Evolutionary conservation across 73 alveolate genomes (phyloP).

Genomic region (Blepharisma japonicum): DNA sequence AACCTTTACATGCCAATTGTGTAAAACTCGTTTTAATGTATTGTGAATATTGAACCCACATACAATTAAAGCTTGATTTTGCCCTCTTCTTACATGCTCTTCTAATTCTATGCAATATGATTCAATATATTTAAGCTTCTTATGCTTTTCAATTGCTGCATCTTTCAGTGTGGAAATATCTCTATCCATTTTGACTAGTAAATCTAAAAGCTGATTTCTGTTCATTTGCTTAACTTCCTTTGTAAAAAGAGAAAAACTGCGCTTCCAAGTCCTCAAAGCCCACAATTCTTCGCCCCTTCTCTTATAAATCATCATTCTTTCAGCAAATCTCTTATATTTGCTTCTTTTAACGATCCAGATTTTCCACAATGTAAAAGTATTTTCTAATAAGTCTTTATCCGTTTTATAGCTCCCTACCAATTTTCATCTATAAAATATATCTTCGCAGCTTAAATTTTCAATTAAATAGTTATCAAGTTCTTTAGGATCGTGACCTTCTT

Average conservation of each 20-base stretch:
- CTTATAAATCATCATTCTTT: not conserved
- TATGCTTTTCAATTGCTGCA: not conserved
- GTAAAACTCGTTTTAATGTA: not conserved
- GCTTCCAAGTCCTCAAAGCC: not conserved
- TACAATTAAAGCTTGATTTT: slow-evolving; percentile 1
- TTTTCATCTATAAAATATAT: too few relatives aligned
- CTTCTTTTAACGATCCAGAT: not conserved
- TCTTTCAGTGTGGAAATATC: not conserved
- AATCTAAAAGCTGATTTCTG: not conserved
- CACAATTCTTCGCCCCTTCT: not conserved
- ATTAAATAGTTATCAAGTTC: too few relatives aligned
- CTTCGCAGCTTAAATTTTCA: too few relatives aligned
- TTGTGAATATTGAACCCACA: not conserved
- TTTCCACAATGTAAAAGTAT: not conserved
- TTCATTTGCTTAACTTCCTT: not conserved
- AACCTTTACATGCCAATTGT: not conserved
- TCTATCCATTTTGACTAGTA: not conserved
- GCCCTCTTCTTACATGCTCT: slow-evolving; percentile 30
- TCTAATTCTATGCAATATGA: not conserved
- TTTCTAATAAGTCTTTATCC: not conserved
- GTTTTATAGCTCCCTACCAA: too few relatives aligned
- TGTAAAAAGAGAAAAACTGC: not conserved
- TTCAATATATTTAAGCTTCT: not conserved
- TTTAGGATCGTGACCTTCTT: too few relatives aligned
- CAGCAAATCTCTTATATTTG: not conserved